Evolutionary conservation across 177 flowering plant species (phyloP).

Genomic region (Vitis hybrid): DNA sequence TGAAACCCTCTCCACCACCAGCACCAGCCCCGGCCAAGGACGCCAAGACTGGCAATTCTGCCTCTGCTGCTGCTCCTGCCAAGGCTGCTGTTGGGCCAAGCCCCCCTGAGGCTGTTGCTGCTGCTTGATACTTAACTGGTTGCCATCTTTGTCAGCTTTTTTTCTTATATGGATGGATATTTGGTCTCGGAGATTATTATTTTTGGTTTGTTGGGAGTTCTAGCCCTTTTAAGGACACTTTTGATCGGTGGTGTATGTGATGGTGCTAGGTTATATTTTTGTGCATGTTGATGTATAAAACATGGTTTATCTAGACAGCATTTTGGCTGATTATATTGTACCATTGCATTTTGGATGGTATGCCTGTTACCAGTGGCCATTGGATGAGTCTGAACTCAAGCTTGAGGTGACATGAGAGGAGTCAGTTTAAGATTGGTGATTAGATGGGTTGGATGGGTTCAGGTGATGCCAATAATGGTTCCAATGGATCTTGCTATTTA

Average conservation of each 20-base stretch:
- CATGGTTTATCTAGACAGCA: neutral
- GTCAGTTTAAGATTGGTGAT: too few relatives aligned
- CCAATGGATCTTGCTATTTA: too few relatives aligned
- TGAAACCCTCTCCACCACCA: conserved; percentile 32
- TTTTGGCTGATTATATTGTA: neutral
- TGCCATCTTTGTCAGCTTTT: neutral
- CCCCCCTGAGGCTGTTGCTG: conserved; percentile 30
- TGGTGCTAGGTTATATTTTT: conserved; percentile 2
- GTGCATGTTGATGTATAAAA: conserved; percentile 7
- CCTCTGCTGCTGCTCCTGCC: conserved; percentile 12
- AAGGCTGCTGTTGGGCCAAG: conserved; percentile 7
- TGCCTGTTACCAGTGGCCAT: neutral
- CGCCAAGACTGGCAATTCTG: conserved; percentile 2
- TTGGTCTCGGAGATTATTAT: too few relatives aligned
- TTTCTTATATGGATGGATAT: too few relatives aligned
- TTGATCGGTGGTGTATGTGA: neutral
- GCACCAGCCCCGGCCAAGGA: conserved; percentile 22
- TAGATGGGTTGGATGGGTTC: too few relatives aligned
- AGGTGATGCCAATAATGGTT: too few relatives aligned
- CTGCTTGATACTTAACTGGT: conserved; percentile 24
- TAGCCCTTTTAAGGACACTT: too few relatives aligned
- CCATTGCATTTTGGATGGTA: neutral
- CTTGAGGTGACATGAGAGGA: neutral
- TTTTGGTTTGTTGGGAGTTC: too few relatives aligned
- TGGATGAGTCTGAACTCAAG: neutral